These are phyloP conservation scores for Sphenostylis stenocarpa DNA, from an alignment of 306 rosid genomes.

Conservation along the genomic window DNA sequence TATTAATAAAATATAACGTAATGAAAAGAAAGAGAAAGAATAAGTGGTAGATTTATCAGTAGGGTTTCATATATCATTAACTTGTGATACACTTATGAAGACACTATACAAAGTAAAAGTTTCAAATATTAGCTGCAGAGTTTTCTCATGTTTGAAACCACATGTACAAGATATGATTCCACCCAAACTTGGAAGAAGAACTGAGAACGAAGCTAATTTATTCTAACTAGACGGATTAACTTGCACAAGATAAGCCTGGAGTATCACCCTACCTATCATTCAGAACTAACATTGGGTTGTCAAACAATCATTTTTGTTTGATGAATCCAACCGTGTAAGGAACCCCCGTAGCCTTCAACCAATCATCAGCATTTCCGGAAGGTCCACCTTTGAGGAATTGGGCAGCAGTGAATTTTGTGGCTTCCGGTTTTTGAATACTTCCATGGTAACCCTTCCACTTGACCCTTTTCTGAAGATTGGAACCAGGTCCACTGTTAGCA, in stretches of 20 bases:
- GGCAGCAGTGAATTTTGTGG: constrained; percentile 46
- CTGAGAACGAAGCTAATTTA: not conserved
- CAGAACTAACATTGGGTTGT: no score
- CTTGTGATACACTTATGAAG: not conserved
- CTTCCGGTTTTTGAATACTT: constrained; percentile 36
- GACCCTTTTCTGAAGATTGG: constrained; percentile 41
- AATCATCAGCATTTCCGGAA: constrained; percentile 30
- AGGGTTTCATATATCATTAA: no score
- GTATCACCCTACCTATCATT: not conserved
- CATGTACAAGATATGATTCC: not conserved
- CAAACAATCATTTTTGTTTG: constrained; percentile 5
- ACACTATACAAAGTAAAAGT: not conserved
- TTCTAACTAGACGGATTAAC: no score
- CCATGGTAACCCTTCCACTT: constrained; percentile 58
- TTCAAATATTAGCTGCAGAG: not conserved
- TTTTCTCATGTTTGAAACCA: not conserved
- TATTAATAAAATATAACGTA: no score
- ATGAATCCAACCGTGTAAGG: constrained; percentile 29
- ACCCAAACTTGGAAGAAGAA: not conserved
- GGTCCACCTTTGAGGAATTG: constrained; percentile 37
- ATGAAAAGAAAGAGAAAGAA: not conserved
- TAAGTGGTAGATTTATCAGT: no score
- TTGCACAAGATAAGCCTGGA: no score
- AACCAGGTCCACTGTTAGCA: constrained; percentile 62
- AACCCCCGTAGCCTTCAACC: constrained; percentile 49